Base-by-base conservation (phyloP, 31 red algal species). In the Pterothamnion heteromorphum region DNA sequence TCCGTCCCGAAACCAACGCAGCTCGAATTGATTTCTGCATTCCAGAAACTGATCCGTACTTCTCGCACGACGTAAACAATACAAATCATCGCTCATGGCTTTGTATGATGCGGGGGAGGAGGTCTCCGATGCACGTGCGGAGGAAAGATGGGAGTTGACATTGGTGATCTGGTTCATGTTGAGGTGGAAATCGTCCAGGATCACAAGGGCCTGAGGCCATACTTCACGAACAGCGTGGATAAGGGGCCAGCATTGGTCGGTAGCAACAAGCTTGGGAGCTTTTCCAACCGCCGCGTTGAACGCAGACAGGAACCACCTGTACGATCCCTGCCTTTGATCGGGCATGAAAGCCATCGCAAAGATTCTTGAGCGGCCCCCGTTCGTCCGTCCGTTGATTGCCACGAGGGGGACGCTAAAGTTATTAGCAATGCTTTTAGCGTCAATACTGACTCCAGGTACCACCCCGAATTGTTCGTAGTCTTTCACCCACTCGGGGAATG, bases 141-240 rank as follows among this genome's bases (percentile, higher is more conserved):
- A n/a, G n/a, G n/a, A n/a, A n/a, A 39, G 57, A 39, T 33, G 71
- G 3, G 26, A 1, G 4, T 28, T 0, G 3, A 72, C 18, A 51
- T 89, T 89, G 0, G 0, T 1, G 1, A 0, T 0, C 35, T 89
- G 43, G 33, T 89, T 57, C 44, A 64, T 22, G 3, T 89, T 89
- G 1, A 89, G 44, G 44, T 64, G 87, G 44, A 34, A 44, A 24
- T 89, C 87, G 34, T 89, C 87, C 4, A 89, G 20, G 21, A 64
- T n/a, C 1, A 72, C 2, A 4, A 23, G 0, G 0, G 43, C 28
- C 0, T 3, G 18, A 1, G 87, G 26, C 2, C 57, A 58, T 2
- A 64, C 44, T 0, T 31, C 1, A 33, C 44, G 20, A 4, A 64
- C 44, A 4, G 87, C 44, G 0, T 9, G 33, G 1, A 89, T 33